Evolutionary conservation across 139 green algal species (phyloP), one percentile per base, ranked within the genome.

Genomic region (Picochlorum costavermella): DNA sequence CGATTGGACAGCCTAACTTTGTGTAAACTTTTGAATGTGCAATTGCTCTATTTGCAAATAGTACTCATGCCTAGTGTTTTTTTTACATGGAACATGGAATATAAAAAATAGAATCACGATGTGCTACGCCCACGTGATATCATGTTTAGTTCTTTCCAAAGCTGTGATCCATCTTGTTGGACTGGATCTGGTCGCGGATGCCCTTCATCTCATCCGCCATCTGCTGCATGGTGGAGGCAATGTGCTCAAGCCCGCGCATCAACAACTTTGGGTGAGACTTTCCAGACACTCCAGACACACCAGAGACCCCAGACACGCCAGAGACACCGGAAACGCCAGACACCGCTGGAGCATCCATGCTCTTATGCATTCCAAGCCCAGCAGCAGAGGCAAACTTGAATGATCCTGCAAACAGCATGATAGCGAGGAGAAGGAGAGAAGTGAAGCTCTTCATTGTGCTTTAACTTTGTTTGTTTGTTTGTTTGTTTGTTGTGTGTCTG

Each of bases 1-100:
- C 72, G 63, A 95, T 95, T 44, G 87, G 88, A 5, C 81, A 91
- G 77, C 88, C 85, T 28, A 90, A 82, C 67, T 94, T 95, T 60
- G 29, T 50, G 30, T 76, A 56, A 73, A 50, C 14, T 33, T 64
- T 16, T 29, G 2, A 20, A 25, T 20, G n/a, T 20, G n/a, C 5
- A 57, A 30, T 64, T 64, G 20, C 20, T 23, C 20, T 23, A 23
- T 23, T 23, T 23, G 20, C 20, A 23, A 23, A 23, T 23, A 23
- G 20, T 23, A 23, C 20, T 23, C 20, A 23, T 23, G 20, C 33
- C 11, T 40, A 12, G 8, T 40, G 33, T 40, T 12, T 40, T 40
- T 40, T 40, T 40, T 40, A 40, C 33, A 40, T 40, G 33, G 9
- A 12, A 40, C 33, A 40, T 4, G 33, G 8, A 40, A 40, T 6